Evolutionary conservation across 2,329 filamentous ascomycete species (phyloP).

Genomic region (Sclerotinia sclerotiorum): DNA sequence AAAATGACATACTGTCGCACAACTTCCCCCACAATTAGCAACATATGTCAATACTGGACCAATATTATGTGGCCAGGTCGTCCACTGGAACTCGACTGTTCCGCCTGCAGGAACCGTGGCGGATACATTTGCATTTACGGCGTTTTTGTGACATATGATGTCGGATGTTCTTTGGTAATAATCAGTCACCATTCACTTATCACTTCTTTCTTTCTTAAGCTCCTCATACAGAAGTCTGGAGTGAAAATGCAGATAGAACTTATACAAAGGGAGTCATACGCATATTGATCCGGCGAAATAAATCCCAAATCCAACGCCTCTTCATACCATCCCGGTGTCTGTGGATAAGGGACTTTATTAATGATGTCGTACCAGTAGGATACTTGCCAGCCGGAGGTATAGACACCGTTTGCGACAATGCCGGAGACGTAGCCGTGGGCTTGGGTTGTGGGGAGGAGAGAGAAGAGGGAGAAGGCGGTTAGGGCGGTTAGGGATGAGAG

Average conservation of each 20-base stretch:
- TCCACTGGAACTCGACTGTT: constrained; percentile 50
- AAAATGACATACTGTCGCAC: constrained; percentile 38
- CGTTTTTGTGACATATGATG: constrained; percentile 51
- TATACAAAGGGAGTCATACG: not conserved
- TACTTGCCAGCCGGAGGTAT: constrained; percentile 30
- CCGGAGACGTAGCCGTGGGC: constrained; percentile 48
- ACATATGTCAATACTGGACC: constrained; percentile 40
- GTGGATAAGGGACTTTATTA: constrained; percentile 30
- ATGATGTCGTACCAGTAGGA: constrained; percentile 38
- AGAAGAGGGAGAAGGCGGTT: not conserved
- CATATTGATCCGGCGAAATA: constrained; percentile 48
- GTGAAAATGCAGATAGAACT: no score
- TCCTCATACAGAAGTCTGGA: no score
- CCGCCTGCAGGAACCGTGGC: constrained; percentile 49
- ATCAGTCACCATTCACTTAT: not conserved
- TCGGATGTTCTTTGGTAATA: constrained; percentile 37
- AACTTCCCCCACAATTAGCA: constrained; percentile 42
- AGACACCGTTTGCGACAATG: constrained; percentile 48
- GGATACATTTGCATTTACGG: constrained; percentile 44
- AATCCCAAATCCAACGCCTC: constrained; percentile 52
- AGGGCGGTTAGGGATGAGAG: not conserved
- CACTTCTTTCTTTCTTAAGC: no score
- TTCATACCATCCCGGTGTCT: constrained; percentile 45
- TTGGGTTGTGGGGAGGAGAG: not conserved
- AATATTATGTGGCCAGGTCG: constrained; percentile 51